Evolutionary conservation across 495 filamentous ascomycete genomes (phyloP).

Genomic region (Penicillium verhagenii): DNA sequence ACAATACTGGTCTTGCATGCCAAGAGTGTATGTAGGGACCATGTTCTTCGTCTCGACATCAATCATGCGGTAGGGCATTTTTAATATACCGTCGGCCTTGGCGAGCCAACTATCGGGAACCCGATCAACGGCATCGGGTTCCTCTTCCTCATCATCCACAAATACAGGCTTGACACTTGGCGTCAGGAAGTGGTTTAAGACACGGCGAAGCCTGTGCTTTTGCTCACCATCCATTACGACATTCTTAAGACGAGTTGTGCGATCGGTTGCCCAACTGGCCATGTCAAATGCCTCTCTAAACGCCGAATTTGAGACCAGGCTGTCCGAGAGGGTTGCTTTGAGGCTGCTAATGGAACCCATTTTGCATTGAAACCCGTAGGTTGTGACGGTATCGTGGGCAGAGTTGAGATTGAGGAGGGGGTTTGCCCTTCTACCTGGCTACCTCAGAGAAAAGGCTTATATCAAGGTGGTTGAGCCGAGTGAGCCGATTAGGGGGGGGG

Average conservation of each 20-base stretch:
- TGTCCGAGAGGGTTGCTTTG: constrained; percentile 2
- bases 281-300: constrained; percentile 2
- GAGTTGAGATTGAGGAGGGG: not conserved
- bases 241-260: constrained; percentile 1
- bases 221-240: not conserved
- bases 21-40: constrained; percentile 24
- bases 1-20: constrained; percentile 35
- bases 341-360: not conserved
- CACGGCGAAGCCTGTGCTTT: constrained; percentile 4
- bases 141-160: not conserved
- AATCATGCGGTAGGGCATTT: constrained; percentile 38
- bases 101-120: constrained; percentile 7
- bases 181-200: constrained; percentile 5
- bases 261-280: constrained; percentile 1
- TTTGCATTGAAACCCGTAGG: not conserved
- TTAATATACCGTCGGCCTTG: not conserved
- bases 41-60: constrained; percentile 44
- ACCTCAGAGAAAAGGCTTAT: not conserved
- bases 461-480: not conserved
- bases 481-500: not conserved
- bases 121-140: not conserved
- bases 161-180: constrained; percentile 4
- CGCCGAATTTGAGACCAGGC: not conserved
- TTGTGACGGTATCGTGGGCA: not conserved
- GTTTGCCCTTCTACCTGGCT: too few relatives aligned